Percentiles rank a stretch among this genome's conserved stretches.
Evolutionary conservation across 352 stramenopile species (phyloP).

Genomic region (Peronospora belbahrii): DNA sequence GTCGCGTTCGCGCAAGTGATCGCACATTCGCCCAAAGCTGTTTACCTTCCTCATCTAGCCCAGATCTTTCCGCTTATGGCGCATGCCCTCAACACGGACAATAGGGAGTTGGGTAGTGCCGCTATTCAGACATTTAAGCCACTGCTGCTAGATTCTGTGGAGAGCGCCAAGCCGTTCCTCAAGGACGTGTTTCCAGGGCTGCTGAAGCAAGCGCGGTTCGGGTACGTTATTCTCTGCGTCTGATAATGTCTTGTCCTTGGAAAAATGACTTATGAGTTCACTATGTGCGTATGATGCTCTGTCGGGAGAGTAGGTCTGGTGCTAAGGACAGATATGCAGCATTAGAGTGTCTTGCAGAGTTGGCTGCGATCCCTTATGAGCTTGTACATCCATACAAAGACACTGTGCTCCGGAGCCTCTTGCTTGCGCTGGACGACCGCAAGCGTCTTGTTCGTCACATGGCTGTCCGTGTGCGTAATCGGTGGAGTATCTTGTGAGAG

Average conservation of each 20-base stretch:
- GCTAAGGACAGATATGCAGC: slow-evolving; percentile 66
- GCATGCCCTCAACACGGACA: slow-evolving; percentile 70
- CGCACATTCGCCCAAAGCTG: slow-evolving; percentile 69
- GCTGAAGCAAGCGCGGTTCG: slow-evolving; percentile 73
- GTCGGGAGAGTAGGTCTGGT: slow-evolving; percentile 25
- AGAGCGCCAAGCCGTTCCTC: slow-evolving; percentile 76
- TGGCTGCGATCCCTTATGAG: slow-evolving; percentile 78
- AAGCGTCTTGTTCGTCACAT: slow-evolving; percentile 84
- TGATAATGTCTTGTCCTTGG: background rate
- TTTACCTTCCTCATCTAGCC: slow-evolving; percentile 63
- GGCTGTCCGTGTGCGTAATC: slow-evolving; percentile 84
- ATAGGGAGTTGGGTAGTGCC: slow-evolving; percentile 62
- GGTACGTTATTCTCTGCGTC: slow-evolving; percentile 29
- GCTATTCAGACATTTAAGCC: slow-evolving; percentile 73
- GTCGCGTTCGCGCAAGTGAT: slow-evolving; percentile 75
- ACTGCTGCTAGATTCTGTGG: slow-evolving; percentile 66
- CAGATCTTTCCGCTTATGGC: slow-evolving; percentile 83
- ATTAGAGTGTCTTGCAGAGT: slow-evolving; percentile 68
- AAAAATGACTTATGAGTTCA: slow-evolving; percentile 1
- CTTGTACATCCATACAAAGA: slow-evolving; percentile 86
- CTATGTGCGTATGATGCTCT: background rate
- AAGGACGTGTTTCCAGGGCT: slow-evolving; percentile 80
- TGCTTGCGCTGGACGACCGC: slow-evolving; percentile 75
- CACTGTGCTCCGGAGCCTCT: slow-evolving; percentile 63
- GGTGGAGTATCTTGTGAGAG: slow-evolving; percentile 86